Base-by-base conservation (phyloP, 1,284 basidiomycete species). In the Heimioporus retisporus region DNA sequence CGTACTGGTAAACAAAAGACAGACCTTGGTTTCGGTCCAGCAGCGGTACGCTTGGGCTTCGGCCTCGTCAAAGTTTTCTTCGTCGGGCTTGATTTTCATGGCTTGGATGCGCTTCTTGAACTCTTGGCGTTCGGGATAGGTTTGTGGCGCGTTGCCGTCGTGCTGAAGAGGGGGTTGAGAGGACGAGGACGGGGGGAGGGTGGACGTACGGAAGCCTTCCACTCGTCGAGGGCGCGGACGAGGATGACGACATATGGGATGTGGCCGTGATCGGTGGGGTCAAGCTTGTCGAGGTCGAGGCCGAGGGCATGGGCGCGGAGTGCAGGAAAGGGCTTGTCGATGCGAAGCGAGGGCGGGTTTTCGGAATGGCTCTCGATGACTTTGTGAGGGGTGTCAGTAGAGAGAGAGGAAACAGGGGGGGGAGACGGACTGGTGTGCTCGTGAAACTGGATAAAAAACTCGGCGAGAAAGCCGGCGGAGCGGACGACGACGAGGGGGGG, bases 21-120 rank as follows among this genome's bases (percentile, higher is more conserved):
- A 64, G 55, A 88, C 89, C 60, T 84, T 78, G 16, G 91, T 92
- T 55, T 86, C 83, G 0, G 87, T 86, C 87, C 90, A 95, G 62
- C 88, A 89, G 50, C 93, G 87, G 78, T 93, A 93, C 0, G 93
- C 92, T 79, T 96, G 91, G 3, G 90, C 85, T 70, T 93, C 87
- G 1, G 96, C 96, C 79, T 98, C 96, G 71, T 98, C 97, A 77
- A 96, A 96, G 81, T 99, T 99, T 82, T 99, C 97, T 74, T 97
- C 95, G 78, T 99, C 97, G 0, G 82, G 74, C 73, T 96, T 95
- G 66, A 85, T 78, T 72, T 88, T 90, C 84, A 90, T 88, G 3
- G 79, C 82, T 44, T 81, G 79, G 63, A 97, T 82, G 13, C 67
- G 68, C 60, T 87, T 83, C 76, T 96, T 95, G 83, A 99, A 97